A percentile compares a stretch with the other conserved stretches of the same genome.
phyloP scores from a whole-genome alignment of 208 protist genomes.

The Leptomonas seymouri region DNA sequence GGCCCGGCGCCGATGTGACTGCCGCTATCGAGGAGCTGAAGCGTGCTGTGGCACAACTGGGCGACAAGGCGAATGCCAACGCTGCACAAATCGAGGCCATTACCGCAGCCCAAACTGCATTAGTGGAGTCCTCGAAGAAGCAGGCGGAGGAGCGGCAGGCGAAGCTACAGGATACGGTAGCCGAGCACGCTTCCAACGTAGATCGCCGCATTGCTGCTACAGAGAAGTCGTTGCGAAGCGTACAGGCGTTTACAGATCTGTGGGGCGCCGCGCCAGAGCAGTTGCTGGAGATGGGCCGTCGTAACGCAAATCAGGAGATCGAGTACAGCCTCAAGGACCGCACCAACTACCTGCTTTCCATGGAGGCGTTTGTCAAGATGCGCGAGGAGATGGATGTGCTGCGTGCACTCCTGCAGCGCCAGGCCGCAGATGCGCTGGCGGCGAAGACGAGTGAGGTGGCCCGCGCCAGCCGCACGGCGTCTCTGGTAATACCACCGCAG shows the following conservation, averaged over 20 bases:
- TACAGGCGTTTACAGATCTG: conserved; percentile 55
- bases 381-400: conserved; percentile 73
- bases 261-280: conserved; percentile 52
- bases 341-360: conserved; percentile 59
- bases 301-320: conserved; percentile 26
- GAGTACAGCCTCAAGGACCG: conserved; percentile 58
- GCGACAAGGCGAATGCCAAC: conserved; percentile 23
- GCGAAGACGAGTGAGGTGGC: conserved; percentile 43
- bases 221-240: conserved; percentile 21
- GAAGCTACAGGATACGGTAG: conserved; percentile 10
- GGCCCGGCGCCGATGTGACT: conserved; percentile 2
- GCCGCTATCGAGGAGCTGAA: conserved; percentile 18
- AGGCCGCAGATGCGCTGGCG: conserved; percentile 52
- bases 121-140: conserved; percentile 22
- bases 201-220: conserved; percentile 9
- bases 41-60: conserved; percentile 16
- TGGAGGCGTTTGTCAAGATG: conserved; percentile 64
- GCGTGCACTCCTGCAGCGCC: conserved; percentile 60
- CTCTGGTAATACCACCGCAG: background rate
- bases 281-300: conserved; percentile 47
- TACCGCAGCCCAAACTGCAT: conserved; percentile 3
- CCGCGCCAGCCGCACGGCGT: conserved; percentile 27
- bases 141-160: conserved; percentile 22
- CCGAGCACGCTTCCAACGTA: conserved; percentile 13
- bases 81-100: conserved; percentile 5